Conservation (phyloP, 176 grass and related monocot genomes). For the Carex scoparia region DNA sequence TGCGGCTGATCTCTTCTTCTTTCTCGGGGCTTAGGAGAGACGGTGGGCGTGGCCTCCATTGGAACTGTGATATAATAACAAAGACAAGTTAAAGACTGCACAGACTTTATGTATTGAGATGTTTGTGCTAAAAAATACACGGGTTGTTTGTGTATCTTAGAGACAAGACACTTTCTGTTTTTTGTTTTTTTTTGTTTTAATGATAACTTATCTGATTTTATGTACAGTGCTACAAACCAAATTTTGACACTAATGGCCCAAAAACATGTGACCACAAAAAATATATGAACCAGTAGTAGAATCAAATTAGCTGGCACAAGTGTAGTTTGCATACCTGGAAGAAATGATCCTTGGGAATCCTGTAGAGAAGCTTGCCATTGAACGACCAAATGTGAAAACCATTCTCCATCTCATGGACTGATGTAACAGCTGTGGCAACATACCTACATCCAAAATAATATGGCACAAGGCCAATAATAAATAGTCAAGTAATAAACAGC, state of each 20-base stretch:
- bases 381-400: conserved; percentile 92
- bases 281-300: not conserved
- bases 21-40: conserved; percentile 53
- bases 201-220: not conserved
- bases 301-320: not conserved
- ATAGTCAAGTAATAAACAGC: not conserved
- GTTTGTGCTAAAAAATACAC: not conserved
- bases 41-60: conserved; percentile 65
- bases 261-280: not conserved
- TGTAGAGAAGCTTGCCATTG: conserved; percentile 73
- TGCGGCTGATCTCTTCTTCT: conserved; percentile 61
- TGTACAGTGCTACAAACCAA: not conserved
- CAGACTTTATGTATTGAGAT: not conserved
- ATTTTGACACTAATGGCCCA: not conserved
- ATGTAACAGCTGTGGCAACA: conserved; percentile 71
- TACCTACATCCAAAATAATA: conserved; percentile 42
- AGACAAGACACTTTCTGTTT: not conserved
- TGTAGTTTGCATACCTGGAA: conserved; percentile 50
- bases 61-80: conserved; percentile 42
- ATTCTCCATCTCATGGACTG: conserved; percentile 94
- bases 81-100: not conserved
- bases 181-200: not conserved
- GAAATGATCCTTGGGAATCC: conserved; percentile 91
- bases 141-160: not conserved
- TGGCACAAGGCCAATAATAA: not conserved